phyloP scores from a whole-genome alignment of 2,329 filamentous ascomycete genomes.

The Aaosphaeria arxii region DNA sequence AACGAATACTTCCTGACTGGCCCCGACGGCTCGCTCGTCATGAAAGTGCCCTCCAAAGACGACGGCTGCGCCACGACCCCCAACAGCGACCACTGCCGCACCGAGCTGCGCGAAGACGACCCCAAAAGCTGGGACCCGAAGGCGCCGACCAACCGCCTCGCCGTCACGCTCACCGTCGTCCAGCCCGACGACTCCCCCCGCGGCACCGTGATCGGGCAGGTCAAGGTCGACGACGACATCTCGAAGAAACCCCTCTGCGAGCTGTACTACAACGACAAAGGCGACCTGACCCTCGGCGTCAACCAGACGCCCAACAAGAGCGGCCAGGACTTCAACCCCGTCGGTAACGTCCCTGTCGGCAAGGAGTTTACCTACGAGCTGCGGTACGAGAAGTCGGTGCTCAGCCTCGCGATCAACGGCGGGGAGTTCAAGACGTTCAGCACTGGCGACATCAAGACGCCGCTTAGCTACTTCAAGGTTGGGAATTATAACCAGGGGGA shows the following conservation, averaged over 20 bases:
- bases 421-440: background rate
- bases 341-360: constrained; percentile 31
- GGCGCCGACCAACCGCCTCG: constrained; percentile 31
- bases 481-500: constrained; percentile 23
- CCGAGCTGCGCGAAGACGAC: constrained; percentile 40
- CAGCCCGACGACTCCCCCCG: constrained; percentile 32
- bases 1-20: constrained; percentile 14
- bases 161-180: constrained; percentile 24
- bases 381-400: background rate
- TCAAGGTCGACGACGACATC: constrained; percentile 36
- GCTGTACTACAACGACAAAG: constrained; percentile 37
- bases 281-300: constrained; percentile 39
- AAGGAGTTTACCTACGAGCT: background rate
- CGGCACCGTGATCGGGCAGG: constrained; percentile 41
- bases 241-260: constrained; percentile 42
- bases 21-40: constrained; percentile 33
- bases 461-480: constrained; percentile 20
- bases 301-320: constrained; percentile 33
- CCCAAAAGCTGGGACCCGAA: constrained; percentile 34
- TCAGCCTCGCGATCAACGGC: background rate
- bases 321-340: constrained; percentile 23
- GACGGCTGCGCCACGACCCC: constrained; percentile 39
- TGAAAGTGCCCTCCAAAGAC: constrained; percentile 38
- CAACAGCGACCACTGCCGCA: constrained; percentile 43
- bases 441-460: constrained; percentile 13